A percentile compares a stretch with the other conserved stretches of the same genome.
phyloP scores from a whole-genome alignment of 202 grass and related monocot genomes.

The Schoenoplectus triqueter region DNA sequence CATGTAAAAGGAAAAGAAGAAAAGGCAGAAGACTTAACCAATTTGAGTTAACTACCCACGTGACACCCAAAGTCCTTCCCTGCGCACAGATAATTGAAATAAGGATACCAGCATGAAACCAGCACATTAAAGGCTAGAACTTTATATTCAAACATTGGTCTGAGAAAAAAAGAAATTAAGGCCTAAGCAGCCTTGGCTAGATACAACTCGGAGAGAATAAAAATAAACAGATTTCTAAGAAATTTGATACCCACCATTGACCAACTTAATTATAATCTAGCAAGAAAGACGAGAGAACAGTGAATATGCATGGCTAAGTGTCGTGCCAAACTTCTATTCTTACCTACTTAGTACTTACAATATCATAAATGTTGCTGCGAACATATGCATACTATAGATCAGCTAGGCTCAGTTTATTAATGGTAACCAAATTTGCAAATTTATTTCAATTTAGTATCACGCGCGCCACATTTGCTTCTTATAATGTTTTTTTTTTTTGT shows the following conservation, averaged over 20 bases:
- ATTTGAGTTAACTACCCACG: conserved; percentile 17
- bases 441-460: no score
- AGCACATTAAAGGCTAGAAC: background rate
- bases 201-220: background rate
- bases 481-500: no score
- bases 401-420: background rate
- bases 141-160: conserved; percentile 19
- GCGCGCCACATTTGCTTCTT: background rate
- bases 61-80: background rate
- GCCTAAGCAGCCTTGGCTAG: background rate
- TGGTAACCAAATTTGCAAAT: no score
- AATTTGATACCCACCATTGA: background rate
- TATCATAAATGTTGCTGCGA: background rate
- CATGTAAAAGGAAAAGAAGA: background rate
- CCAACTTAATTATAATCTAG: background rate
- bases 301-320: background rate
- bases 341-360: background rate
- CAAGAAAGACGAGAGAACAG: background rate
- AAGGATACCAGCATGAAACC: background rate
- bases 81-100: background rate
- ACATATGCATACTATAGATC: background rate
- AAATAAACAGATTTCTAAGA: background rate
- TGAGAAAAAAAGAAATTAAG: background rate
- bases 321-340: conserved; percentile 3
- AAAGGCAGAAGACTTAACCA: background rate